phyloP scores from a whole-genome alignment of 495 filamentous ascomycete genomes.

The Aspergillus biplanus region DNA sequence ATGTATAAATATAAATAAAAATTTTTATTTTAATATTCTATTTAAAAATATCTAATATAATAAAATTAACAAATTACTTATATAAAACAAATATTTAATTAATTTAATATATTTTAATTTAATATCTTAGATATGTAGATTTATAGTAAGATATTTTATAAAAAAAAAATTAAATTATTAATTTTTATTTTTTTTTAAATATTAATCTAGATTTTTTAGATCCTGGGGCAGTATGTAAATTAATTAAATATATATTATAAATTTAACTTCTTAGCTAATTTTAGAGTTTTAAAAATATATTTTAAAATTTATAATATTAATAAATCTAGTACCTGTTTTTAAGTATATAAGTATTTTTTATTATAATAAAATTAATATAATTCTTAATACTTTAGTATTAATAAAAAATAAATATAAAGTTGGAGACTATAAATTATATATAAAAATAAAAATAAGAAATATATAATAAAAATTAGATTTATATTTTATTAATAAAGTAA shows the following conservation, averaged over 20 bases:
- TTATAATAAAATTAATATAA: not conserved
- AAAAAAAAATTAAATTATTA: not conserved
- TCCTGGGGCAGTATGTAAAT: no score
- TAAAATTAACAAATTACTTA: not conserved
- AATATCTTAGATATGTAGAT: not conserved
- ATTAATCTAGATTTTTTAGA: conserved; percentile 6
- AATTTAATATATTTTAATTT: not conserved
- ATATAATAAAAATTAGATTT: not conserved
- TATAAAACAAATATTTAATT: not conserved
- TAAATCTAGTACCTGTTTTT: no score
- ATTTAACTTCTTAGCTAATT: not conserved
- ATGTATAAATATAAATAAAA: not conserved
- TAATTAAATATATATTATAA: not conserved
- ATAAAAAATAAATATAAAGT: conserved; percentile 6
- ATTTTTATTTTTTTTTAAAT: conserved; percentile 7
- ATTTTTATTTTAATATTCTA: not conserved
- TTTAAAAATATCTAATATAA: not conserved
- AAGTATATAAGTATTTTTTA: no score
- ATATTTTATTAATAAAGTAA: not conserved
- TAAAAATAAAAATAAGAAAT: conserved; percentile 8
- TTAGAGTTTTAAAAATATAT: no score
- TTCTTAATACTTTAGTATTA: not conserved
- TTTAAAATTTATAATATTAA: no score
- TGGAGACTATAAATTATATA: conserved; percentile 3
- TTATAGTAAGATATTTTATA: conserved; percentile 7